These are phyloP conservation scores for Aquilaria sinensis DNA, from an alignment of 345 rosid genomes.

Conservation along the genomic window DNA sequence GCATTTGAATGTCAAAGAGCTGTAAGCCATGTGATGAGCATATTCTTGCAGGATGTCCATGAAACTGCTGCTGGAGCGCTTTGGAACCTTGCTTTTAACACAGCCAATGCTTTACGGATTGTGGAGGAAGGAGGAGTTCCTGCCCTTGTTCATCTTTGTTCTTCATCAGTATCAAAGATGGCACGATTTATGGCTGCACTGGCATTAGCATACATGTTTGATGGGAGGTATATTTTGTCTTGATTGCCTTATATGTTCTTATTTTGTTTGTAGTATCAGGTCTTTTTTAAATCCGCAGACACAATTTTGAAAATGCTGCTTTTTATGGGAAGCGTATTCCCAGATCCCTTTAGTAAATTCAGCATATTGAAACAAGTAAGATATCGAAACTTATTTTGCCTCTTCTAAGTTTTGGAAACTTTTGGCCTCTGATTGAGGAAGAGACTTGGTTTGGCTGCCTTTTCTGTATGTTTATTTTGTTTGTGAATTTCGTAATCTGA, in stretches of 20 bases:
- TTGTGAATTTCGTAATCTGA: no score
- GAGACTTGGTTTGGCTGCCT: no score
- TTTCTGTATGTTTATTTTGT: no score
- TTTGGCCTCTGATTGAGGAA: no score
- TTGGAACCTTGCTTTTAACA: constrained; percentile 84
- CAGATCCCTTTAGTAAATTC: no score
- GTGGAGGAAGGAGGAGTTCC: constrained; percentile 86
- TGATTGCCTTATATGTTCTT: neutral
- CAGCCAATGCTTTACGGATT: constrained; percentile 66
- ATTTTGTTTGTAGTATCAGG: neutral
- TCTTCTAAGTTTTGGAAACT: no score
- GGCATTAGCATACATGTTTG: constrained; percentile 80
- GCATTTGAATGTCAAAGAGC: no score
- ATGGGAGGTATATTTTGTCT: constrained; percentile 50
- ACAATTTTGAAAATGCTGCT: no score
- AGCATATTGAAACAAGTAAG: no score
- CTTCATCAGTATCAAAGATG: constrained; percentile 69
- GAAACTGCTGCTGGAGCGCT: constrained; percentile 91
- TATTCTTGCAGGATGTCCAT: constrained; percentile 66
- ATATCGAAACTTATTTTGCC: no score
- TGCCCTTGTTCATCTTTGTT: constrained; percentile 67
- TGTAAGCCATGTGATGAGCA: neutral
- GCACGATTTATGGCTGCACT: constrained; percentile 87
- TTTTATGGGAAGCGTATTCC: no score
- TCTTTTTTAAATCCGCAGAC: no score